Base-by-base conservation (phyloP, 2,329 filamentous ascomycete genomes). In the Colletotrichum paranaense region DNA sequence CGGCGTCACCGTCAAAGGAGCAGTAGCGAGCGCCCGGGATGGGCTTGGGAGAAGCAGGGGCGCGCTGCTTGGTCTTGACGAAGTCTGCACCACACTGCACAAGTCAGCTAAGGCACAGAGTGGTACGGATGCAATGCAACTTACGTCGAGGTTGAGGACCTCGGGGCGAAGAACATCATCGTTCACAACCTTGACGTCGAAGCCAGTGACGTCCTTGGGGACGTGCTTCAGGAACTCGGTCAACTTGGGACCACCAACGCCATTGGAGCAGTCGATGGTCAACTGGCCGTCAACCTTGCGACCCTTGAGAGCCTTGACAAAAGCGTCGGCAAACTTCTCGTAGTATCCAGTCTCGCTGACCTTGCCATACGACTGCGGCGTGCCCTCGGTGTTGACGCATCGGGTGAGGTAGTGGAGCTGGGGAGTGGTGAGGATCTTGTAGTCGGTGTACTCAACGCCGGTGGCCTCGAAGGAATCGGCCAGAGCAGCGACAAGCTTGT, bases 341-440 rank as follows among this genome's bases (percentile, higher is more conserved):
- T 98, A 98, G 86, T 99, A 99, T 46, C 97, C 97, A 72, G 91
- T 88, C 86, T 98, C 96, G 75, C 93, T 97, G 66, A 95, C 90
- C 80, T 95, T 92, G 70, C 97, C 97, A 81, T 98, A 99, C 22
- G 95, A 90, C 77, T 95, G 92, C 68, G 93, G 92, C 2, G 94
- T 97, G 74, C 93, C 94, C 78, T 97, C 90, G 1, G 96, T 98
- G 86, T 99, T 99, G 84, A 95, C 90, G 83, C 95, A 97, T 76
- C 97, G 94, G 38, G 96, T 96, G 76, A 98, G 88, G 84, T 99
- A 99, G 86, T 99, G 97, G 72, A 99, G 89, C 85, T 98, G 97
- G n/a, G 97, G 97, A 4, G 97, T 99, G 14, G 97, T 98, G 79
- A 98, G 88, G 81, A 95, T 92, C 84, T 96, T 97, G 86, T 92